These are phyloP conservation scores for Tetrahymena elliotti DNA, from an alignment of 73 alveolate genomes.

Conservation along the genomic window DNA sequence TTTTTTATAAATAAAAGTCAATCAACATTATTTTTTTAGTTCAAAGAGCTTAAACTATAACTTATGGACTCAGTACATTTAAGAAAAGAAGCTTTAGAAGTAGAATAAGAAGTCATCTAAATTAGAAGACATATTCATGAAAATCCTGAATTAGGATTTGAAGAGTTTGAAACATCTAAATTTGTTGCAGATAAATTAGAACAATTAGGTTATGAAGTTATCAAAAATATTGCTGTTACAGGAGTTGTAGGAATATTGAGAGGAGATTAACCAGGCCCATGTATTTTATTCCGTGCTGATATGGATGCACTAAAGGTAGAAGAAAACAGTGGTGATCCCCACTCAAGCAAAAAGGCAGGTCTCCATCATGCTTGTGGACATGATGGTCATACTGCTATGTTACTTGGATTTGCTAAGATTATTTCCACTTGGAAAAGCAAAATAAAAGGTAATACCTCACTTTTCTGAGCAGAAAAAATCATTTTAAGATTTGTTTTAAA, in stretches of 20 bases:
- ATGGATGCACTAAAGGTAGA: slow-evolving; percentile 27
- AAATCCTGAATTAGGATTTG: slow-evolving; percentile 16
- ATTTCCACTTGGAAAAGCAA: not conserved
- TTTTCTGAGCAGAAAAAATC: no score
- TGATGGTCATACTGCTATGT: slow-evolving; percentile 48
- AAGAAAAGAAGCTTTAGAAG: not conserved
- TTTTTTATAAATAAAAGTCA: not conserved
- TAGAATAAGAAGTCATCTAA: not conserved
- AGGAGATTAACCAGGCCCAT: slow-evolving; percentile 25
- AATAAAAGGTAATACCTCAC: not conserved
- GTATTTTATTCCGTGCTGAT: slow-evolving; percentile 45
- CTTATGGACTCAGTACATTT: not conserved
- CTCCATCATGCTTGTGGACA: slow-evolving; percentile 46
- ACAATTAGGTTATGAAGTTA: not conserved
- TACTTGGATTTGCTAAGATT: slow-evolving; percentile 16
- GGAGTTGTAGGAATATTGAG: slow-evolving; percentile 19
- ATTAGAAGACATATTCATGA: slow-evolving; percentile 10
- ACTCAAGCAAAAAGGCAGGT: slow-evolving; percentile 7
- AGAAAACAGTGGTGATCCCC: not conserved
- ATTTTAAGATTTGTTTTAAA: not conserved
- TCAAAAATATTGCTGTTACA: not conserved
- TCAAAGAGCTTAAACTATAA: not conserved
- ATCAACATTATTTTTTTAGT: no score
- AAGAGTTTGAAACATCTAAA: not conserved
- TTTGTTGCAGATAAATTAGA: not conserved